These are phyloP conservation scores for Aquilaria agallochum DNA, from an alignment of 441 rosid species.

Conservation along the genomic window DNA sequence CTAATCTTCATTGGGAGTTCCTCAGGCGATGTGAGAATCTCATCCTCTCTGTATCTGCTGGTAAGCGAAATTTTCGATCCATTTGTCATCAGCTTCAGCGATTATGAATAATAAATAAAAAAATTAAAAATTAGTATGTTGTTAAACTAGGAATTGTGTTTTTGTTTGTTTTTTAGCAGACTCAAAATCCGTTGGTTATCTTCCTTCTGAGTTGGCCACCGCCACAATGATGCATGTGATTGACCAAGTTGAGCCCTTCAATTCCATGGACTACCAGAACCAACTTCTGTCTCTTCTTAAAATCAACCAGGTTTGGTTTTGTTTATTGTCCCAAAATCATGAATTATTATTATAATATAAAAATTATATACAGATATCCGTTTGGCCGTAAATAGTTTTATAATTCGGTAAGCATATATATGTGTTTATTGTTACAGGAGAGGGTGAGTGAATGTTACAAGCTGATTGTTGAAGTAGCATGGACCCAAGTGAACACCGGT, in stretches of 20 bases:
- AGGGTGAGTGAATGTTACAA: slow-evolving; percentile 49
- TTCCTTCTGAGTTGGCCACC: slow-evolving; percentile 80
- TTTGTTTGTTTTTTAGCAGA: slow-evolving; percentile 33
- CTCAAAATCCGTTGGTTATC: slow-evolving; percentile 62
- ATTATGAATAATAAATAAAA: too few relatives aligned
- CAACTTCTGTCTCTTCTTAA: slow-evolving; percentile 64
- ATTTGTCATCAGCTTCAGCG: too few relatives aligned
- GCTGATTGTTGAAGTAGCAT: slow-evolving; percentile 30
- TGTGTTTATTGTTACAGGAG: slow-evolving; percentile 35
- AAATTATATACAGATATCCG: too few relatives aligned
- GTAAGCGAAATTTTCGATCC: background rate
- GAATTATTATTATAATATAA: too few relatives aligned
- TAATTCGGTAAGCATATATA: too few relatives aligned
- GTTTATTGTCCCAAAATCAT: too few relatives aligned
- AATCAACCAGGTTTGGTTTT: slow-evolving; percentile 45
- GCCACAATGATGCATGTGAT: slow-evolving; percentile 84
- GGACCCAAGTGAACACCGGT: slow-evolving; percentile 8
- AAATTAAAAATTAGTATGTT: too few relatives aligned
- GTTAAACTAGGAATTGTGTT: background rate
- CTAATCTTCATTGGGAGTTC: slow-evolving; percentile 32
- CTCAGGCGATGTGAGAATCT: slow-evolving; percentile 32
- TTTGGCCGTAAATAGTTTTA: too few relatives aligned
- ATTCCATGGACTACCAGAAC: slow-evolving; percentile 45
- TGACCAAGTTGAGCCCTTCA: slow-evolving; percentile 61
- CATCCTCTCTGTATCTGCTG: background rate